Evolutionary conservation across 345 rosid species (phyloP).

Genomic region (Syzygium oleosum): DNA sequence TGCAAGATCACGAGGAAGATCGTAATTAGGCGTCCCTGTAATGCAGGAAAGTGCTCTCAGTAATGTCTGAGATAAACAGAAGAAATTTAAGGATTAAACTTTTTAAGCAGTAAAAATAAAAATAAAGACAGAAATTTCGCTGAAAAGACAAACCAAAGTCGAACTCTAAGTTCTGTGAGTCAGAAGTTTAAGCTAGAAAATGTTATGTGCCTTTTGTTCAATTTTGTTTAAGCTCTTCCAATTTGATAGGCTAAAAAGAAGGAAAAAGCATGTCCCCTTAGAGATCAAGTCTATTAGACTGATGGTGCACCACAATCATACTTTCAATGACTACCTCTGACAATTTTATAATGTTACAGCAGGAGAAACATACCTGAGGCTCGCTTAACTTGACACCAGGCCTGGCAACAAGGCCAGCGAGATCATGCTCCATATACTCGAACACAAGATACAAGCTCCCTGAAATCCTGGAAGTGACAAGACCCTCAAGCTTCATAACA

Average conservation of each 20-base stretch:
- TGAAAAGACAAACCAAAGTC: not conserved
- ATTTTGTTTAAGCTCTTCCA: not conserved
- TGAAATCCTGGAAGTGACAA: conserved; percentile 75
- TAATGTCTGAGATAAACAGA: not conserved
- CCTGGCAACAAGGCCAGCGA: conserved; percentile 69
- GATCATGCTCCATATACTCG: conserved; percentile 96
- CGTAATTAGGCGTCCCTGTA: not conserved
- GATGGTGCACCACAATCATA: not conserved
- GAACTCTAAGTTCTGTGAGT: not conserved
- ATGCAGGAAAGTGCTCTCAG: not conserved
- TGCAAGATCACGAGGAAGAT: conserved; percentile 5
- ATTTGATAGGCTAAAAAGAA: not conserved
- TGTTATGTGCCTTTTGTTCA: not conserved
- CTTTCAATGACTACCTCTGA: not conserved
- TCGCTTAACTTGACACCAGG: conserved; percentile 78
- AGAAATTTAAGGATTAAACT: not conserved
- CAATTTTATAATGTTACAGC: not conserved
- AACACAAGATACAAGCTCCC: conserved; percentile 77
- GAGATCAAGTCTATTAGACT: not conserved
- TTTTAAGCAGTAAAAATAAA: not conserved
- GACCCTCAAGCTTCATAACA: conserved; percentile 73
- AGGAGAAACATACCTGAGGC: conserved; percentile 41
- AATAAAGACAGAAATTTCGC: not conserved
- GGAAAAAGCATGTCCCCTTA: not conserved
- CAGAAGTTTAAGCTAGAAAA: not conserved